phyloP scores from a whole-genome alignment of 2,329 filamentous ascomycete species.

The Paecilomyces niveus region DNA sequence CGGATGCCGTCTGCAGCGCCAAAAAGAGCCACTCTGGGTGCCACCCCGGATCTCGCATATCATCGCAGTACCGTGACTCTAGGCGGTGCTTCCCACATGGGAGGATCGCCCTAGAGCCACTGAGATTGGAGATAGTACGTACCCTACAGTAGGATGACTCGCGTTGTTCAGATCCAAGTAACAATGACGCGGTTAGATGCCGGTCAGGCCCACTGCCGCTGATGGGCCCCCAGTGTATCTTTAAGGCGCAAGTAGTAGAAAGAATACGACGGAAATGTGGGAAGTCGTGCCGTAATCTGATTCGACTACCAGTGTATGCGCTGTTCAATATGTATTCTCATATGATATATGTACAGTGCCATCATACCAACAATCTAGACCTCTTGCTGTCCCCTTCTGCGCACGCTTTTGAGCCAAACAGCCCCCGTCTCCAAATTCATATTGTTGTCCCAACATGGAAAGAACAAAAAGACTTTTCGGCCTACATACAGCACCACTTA shows the following conservation, averaged over 20 bases:
- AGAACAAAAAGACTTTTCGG: neutral
- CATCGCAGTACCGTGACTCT: neutral
- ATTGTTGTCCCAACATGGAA: neutral
- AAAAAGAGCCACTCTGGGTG: neutral
- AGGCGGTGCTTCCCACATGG: neutral
- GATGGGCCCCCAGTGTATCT: neutral
- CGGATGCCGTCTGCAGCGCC: neutral
- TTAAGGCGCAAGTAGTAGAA: neutral
- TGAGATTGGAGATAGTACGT: neutral
- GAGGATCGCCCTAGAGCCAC: neutral
- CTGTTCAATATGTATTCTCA: neutral
- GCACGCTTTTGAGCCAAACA: neutral
- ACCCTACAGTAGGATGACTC: neutral
- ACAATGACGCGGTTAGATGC: too few relatives aligned
- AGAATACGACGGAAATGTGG: neutral
- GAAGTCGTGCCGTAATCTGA: neutral
- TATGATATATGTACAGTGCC: neutral
- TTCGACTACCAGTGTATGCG: neutral
- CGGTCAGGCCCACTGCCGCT: too few relatives aligned
- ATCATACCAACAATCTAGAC: neutral
- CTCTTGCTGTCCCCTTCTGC: neutral
- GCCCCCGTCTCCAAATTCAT: neutral
- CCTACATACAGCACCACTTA: neutral
- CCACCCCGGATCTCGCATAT: neutral
- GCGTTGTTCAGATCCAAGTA: too few relatives aligned